Evolutionary conservation across 805 yeast genomes (phyloP), one percentile per base, ranked within the genome.

Genomic region (Pichia kluyveri): DNA sequence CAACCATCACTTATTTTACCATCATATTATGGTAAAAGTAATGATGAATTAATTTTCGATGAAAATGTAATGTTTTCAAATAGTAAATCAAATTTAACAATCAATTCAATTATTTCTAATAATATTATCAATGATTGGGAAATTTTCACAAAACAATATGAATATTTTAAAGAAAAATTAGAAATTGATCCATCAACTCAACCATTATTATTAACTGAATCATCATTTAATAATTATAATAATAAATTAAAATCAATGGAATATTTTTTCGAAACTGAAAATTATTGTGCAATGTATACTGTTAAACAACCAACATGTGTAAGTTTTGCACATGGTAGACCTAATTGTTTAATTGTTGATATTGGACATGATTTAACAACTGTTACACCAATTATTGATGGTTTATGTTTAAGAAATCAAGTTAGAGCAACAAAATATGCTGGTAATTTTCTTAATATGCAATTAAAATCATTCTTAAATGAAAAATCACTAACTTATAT

Each of bases 221-320:
- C 95, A 2, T 82, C 86, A 12, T 86, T 96, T 96, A 82, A 86
- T 51, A 70, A 83, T 4, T 75, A 71, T 23, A 74, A 68, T 40
- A 83, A 86, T 62, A 80, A 91, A 55, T 72, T 71, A 48, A 80
- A 78, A 56, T 75, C 89, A 8, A 70, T 90, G 59, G 95, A 89
- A 63, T 70, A 78, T 1, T 73, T 84, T 40, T 72, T 85, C 50
- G 96, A 88, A 60, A 67, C 71, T 14, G 73, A 82, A 60, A 72
- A 78, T 37, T 83, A 82, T 55, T 90, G 93, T 38, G 97, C 95
- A 0, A 78, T 86, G 49, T 90, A 83, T 60, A 62, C 86, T 26
- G 89, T 86, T 14, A 83, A 88, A 49, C 74, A 83, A 9, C 91
- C 96, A n/a, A 83, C 95, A 0, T 84, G 95, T 67, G 81, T 85